Evolutionary conservation across 2,329 filamentous ascomycete genomes (phyloP).

Genomic region (Amauroascus verrucosus): DNA sequence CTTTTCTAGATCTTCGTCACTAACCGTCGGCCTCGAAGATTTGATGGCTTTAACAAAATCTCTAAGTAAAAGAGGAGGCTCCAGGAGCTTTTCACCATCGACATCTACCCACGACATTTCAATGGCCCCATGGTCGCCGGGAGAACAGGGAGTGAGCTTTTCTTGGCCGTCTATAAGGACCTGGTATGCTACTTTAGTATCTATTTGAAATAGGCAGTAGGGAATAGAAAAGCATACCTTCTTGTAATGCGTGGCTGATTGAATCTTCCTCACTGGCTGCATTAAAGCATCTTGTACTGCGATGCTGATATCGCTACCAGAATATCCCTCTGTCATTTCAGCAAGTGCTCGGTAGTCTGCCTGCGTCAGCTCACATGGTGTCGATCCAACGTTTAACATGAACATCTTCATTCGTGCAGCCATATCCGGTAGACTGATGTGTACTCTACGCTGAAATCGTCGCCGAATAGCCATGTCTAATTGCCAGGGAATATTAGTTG

Average conservation of each 20-base stretch:
- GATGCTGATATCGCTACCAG: conserved; percentile 89
- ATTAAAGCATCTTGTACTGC: conserved; percentile 93
- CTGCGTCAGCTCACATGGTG: conserved; percentile 69
- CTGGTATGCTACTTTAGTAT: conserved; percentile 34
- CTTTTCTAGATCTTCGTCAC: conserved; percentile 67
- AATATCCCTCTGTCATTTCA: conserved; percentile 81
- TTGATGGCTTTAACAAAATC: conserved; percentile 92
- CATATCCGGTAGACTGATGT: conserved; percentile 83
- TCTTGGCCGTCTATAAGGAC: conserved; percentile 56
- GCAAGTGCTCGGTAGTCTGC: conserved; percentile 73
- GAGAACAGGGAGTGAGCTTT: conserved; percentile 74
- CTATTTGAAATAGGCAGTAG: no score
- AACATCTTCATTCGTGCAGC: conserved; percentile 90
- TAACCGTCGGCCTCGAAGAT: conserved; percentile 79
- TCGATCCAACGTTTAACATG: conserved; percentile 85
- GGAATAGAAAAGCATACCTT: conserved; percentile 45
- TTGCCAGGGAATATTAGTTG: conserved; percentile 98
- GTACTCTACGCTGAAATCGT: conserved; percentile 90
- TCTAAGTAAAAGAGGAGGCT: conserved; percentile 76
- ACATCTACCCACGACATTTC: conserved; percentile 94
- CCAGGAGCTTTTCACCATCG: conserved; percentile 70
- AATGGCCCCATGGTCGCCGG: conserved; percentile 70
- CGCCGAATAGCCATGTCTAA: conserved; percentile 89
- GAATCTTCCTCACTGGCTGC: conserved; percentile 93
- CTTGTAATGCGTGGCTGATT: conserved; percentile 96